Conservation (phyloP, 202 grass and related monocot species). For the Miscanthus sacchariflorus region DNA sequence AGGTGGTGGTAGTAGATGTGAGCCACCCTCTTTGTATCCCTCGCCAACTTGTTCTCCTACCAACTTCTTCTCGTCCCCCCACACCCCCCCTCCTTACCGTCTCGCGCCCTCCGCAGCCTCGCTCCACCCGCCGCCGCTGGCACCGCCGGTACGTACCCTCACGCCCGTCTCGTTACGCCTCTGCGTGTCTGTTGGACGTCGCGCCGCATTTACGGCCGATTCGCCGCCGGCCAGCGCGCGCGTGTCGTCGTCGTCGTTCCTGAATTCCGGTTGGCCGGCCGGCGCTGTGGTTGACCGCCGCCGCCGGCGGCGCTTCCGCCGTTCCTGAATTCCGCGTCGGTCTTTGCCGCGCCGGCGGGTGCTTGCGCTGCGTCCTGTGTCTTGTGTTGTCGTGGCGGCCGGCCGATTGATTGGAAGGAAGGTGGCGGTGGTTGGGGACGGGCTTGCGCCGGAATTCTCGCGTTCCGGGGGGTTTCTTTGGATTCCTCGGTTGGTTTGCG, state of each 20-base stretch:
- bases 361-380: not conserved
- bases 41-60: conserved; percentile 60
- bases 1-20: conserved; percentile 73
- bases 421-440: conserved; percentile 61
- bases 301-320: not conserved
- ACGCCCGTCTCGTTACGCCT: not conserved
- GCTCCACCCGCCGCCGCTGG: conserved; percentile 11
- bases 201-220: conserved; percentile 39
- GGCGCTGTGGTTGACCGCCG: not conserved
- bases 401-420: conserved; percentile 67
- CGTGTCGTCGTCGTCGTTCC: not conserved
- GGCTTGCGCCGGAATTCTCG: conserved; percentile 34
- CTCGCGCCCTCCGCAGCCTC: conserved; percentile 21
- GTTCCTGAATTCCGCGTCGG: conserved; percentile 20
- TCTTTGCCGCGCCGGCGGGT: not conserved
- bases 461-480: conserved; percentile 24
- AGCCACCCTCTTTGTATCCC: conserved; percentile 73
- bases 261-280: conserved; percentile 21
- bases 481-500: conserved; percentile 36
- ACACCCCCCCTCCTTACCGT: not conserved
- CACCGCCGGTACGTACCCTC: conserved; percentile 48
- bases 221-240: not conserved
- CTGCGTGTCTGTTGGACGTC: conserved; percentile 14
- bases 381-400: conserved; percentile 33
- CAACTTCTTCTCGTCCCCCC: conserved; percentile 57